Evolutionary conservation across 805 yeast species (phyloP).

Genomic region (Starmerella tilneyi): DNA sequence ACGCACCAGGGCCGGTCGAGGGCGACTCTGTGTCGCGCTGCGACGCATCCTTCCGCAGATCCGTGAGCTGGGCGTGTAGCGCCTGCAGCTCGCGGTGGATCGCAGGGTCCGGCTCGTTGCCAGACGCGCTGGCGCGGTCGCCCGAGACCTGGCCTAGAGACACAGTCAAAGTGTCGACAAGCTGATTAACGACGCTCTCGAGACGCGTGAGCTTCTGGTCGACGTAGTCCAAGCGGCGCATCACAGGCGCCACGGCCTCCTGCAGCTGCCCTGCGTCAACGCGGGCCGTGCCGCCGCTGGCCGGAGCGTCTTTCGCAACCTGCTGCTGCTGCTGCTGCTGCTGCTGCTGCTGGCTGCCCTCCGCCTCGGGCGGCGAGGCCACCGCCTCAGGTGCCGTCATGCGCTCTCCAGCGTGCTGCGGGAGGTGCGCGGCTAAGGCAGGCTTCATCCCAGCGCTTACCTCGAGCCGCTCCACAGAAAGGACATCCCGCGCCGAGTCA

Average conservation of each 20-base stretch:
- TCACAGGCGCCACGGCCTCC: conserved; percentile 5
- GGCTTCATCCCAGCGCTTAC: conserved; percentile 17
- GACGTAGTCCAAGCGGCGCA: conserved; percentile 8
- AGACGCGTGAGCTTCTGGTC: conserved; percentile 11
- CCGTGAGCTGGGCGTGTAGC: conserved; percentile 15
- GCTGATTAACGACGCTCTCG: conserved; percentile 17
- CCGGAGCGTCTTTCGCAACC: not conserved
- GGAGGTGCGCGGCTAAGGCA: conserved; percentile 18
- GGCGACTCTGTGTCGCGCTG: not conserved
- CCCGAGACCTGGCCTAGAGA: conserved; percentile 11
- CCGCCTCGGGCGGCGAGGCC: too few relatives aligned
- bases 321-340: not conserved
- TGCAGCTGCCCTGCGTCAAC: conserved; percentile 1
- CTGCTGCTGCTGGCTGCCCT: conserved; percentile 3
- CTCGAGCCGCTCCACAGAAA: conserved; percentile 14
- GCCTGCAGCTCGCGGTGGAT: conserved; percentile 11
- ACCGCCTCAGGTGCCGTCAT: conserved; percentile 1
- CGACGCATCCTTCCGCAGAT: conserved; percentile 6
- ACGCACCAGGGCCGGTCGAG: not conserved
- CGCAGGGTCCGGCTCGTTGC: not conserved
- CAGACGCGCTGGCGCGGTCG: conserved; percentile 1
- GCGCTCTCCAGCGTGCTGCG: conserved; percentile 12
- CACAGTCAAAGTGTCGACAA: conserved; percentile 14
- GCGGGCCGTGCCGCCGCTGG: not conserved
- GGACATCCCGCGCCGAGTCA: conserved; percentile 20